phyloP scores from a whole-genome alignment of 805 yeast genomes.

The Starmerella tilneyi region DNA sequence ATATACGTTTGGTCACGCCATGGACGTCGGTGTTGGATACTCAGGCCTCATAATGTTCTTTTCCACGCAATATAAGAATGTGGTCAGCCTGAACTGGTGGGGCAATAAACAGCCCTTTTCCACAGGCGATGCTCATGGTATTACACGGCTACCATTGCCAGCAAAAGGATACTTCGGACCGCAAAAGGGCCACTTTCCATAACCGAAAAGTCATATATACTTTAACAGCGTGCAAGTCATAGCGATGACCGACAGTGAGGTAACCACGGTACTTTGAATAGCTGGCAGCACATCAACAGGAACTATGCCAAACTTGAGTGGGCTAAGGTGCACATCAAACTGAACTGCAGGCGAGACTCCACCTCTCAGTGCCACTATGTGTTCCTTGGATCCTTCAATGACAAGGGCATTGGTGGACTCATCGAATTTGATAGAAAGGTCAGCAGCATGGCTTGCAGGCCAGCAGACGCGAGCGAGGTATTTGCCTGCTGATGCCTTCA shows the following conservation, averaged over 20 bases:
- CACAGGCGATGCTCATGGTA: constrained; percentile 17
- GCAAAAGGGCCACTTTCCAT: constrained; percentile 18
- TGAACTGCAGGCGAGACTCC: constrained; percentile 4
- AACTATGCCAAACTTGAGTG: constrained; percentile 7
- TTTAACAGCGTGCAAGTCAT: constrained; percentile 1
- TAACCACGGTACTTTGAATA: background rate
- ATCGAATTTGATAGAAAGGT: constrained; percentile 22
- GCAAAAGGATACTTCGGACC: constrained; percentile 21
- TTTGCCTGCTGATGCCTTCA: constrained; percentile 14
- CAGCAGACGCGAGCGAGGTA: constrained; percentile 31
- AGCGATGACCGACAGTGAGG: background rate
- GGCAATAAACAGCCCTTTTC: constrained; percentile 32
- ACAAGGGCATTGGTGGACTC: constrained; percentile 2
- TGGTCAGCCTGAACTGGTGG: constrained; percentile 41
- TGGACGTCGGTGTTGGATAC: constrained; percentile 44
- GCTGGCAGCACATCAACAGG: constrained; percentile 18
- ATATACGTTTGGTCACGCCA: constrained; percentile 41
- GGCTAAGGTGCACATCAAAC: constrained; percentile 15
- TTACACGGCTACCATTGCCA: constrained; percentile 21
- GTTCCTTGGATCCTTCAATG: constrained; percentile 12
- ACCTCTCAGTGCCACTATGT: constrained; percentile 8
- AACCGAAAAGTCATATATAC: background rate
- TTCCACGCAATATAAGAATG: constrained; percentile 30
- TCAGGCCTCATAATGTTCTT: constrained; percentile 40
- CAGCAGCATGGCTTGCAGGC: constrained; percentile 31